Conservation (phyloP, 129 eudicot species). For the Pittosporum tobira region DNA sequence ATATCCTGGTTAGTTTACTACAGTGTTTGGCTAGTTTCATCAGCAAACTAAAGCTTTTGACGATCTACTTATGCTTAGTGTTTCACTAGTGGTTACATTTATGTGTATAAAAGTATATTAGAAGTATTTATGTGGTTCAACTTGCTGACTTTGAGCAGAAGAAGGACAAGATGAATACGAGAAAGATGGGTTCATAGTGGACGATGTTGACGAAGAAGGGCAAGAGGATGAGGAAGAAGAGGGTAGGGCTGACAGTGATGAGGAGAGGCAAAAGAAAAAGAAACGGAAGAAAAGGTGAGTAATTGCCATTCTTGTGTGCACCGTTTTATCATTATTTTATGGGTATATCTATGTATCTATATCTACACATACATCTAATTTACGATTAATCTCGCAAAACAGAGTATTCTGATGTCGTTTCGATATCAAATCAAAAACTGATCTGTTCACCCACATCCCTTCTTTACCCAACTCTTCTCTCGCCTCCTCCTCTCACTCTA, state of each 20-base stretch:
- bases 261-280: slow-evolving; percentile 58
- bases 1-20: too few species aligned
- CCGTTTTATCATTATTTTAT: slow-evolving; percentile 1
- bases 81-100: slow-evolving; percentile 3
- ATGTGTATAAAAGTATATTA: neutral
- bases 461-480: too few species aligned
- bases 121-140: neutral
- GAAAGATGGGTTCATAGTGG: slow-evolving; percentile 77
- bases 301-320: neutral
- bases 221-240: slow-evolving; percentile 27
- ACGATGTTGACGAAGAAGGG: slow-evolving; percentile 62
- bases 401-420: too few species aligned
- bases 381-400: too few species aligned
- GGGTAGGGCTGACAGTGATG: slow-evolving; percentile 31
- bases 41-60: neutral
- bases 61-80: neutral
- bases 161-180: slow-evolving; percentile 66
- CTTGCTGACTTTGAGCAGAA: slow-evolving; percentile 28
- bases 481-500: too few species aligned
- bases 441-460: too few species aligned
- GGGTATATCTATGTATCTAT: too few species aligned
- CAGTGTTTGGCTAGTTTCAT: too few species aligned
- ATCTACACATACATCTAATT: too few species aligned
- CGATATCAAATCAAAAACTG: too few species aligned
- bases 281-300: slow-evolving; percentile 56